Evolutionary conservation across 2,329 filamentous ascomycete genomes (phyloP).

Genomic region (Xylariaceae sp.): DNA sequence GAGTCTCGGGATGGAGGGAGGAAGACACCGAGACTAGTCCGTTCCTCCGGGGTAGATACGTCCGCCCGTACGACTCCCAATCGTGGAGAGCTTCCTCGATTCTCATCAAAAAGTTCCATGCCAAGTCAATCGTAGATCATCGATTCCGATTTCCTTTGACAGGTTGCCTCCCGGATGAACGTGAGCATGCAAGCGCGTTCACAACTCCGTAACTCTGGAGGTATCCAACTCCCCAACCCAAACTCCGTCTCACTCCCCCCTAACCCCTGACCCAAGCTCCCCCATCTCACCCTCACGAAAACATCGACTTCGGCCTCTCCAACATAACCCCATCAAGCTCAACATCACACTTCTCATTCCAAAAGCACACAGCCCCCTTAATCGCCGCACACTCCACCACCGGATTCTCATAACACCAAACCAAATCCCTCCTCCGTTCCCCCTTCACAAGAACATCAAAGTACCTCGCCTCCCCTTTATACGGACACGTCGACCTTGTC

Average conservation of each 20-base stretch:
- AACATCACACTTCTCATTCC: slow-evolving; percentile 65
- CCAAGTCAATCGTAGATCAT: no score
- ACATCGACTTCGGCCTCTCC: slow-evolving; percentile 29
- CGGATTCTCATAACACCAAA: slow-evolving; percentile 60
- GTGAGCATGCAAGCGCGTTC: no score
- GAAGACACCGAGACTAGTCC: no score
- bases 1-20: no score
- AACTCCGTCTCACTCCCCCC: not conserved
- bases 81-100: no score
- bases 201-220: no score
- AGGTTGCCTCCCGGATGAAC: no score
- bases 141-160: no score
- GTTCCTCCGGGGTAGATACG: no score
- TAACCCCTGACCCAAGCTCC: not conserved
- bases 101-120: no score
- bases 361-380: slow-evolving; percentile 57
- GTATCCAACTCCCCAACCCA: not conserved
- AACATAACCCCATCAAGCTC: slow-evolving; percentile 45
- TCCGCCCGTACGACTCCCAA: no score
- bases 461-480: slow-evolving; percentile 62
- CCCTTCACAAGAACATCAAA: slow-evolving; percentile 48
- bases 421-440: slow-evolving; percentile 40
- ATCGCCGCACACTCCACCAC: slow-evolving; percentile 51
- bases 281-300: slow-evolving; percentile 14
- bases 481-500: slow-evolving; percentile 56